phyloP scores from a whole-genome alignment of 2,329 filamentous ascomycete genomes.

The Calonectria ilicicola region DNA sequence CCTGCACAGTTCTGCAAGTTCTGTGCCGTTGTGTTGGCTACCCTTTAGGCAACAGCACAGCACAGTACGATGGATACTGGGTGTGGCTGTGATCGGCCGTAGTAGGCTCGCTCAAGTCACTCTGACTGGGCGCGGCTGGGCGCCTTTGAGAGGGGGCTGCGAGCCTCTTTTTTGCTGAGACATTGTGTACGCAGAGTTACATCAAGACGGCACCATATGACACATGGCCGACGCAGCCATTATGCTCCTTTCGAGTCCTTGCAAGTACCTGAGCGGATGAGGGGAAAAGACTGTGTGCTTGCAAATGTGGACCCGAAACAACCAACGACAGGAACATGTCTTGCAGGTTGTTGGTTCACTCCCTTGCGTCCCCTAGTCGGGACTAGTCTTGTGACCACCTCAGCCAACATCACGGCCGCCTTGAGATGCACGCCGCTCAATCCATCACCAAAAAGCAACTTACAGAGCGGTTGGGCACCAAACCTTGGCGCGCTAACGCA shows the following conservation, averaged over 20 bases:
- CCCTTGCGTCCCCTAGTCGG: background rate
- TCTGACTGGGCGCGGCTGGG: background rate
- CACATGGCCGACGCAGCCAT: background rate
- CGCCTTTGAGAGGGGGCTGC: background rate
- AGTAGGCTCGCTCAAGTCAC: background rate
- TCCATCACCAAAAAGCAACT: background rate
- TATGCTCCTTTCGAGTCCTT: background rate
- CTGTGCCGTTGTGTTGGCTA: background rate
- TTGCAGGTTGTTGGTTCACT: background rate
- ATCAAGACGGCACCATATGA: background rate
- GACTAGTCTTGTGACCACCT: background rate
- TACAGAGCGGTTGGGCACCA: background rate
- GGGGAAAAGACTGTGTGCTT: background rate
- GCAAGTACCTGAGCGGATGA: background rate
- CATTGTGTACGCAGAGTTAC: background rate
- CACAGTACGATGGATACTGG: background rate
- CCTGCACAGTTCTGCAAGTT: background rate
- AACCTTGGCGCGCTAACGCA: background rate
- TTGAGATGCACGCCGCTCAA: background rate
- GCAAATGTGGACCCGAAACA: background rate
- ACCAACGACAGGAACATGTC: background rate
- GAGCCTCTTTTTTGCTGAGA: background rate
- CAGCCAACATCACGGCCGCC: background rate
- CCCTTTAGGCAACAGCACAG: background rate
- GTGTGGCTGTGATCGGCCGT: background rate